Base-by-base conservation (phyloP, 106 monocot species). In the Vanilla planifolia region DNA sequence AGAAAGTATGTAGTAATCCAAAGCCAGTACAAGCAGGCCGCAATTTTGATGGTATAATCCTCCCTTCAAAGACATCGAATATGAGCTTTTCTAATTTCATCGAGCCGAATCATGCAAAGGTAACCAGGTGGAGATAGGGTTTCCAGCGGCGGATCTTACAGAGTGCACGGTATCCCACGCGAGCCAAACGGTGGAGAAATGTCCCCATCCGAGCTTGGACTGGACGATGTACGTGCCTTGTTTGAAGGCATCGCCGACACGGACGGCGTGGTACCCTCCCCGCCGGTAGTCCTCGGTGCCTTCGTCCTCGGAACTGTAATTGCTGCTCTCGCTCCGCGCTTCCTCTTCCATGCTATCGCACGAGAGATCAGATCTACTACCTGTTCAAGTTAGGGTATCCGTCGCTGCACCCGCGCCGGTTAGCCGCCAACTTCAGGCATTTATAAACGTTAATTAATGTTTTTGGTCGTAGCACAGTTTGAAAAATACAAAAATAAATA, bases 171-270 rank as follows among this genome's bases (percentile, higher is more conserved):
- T 85, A 46, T 98, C 96, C 96, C 96, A 98, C 22, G 91, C 96
- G 61, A 98, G 96, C 96, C 96, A 98, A 23, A 98, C 96, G 32
- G 96, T 98, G 42, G 96, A 98, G 72, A 98, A 98, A 64, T 91
- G 96, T 2, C 96, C 96, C 96, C 96, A 98, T 0, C 91, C 96
- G 64, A 98, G 96, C 84, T 98, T 98, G 28, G 90, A 67, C 69
- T 98, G 96, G 23, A 98, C 87, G 55, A 98, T 67, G 59, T 98
- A 98, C n/a, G 81, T 43, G 2, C 96, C 96, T 32, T 84, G 79
- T 78, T 98, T 98, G 73, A 98, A 98, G 5, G 90, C 66, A 48
- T 98, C 96, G 13, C 96, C 96, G 39, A 91, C 61, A 5, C 87
- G 80, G 33, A 98, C 91, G 35, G 84, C 84, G 50, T 98, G 96